Base-by-base conservation (phyloP, 768 basidiomycete genomes). In the Podaxis mareebaensis region DNA sequence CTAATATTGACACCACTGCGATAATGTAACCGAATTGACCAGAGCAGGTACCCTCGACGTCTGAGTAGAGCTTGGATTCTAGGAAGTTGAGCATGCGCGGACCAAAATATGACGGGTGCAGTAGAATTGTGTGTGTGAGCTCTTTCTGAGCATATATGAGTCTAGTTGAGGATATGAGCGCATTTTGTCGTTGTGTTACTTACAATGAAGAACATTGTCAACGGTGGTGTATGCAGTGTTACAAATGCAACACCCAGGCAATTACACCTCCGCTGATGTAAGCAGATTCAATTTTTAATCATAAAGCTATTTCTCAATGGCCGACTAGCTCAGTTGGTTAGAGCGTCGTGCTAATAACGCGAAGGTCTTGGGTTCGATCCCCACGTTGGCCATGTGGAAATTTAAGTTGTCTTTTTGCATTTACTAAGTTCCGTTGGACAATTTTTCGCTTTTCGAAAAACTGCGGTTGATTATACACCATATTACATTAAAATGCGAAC, bases 51-150 rank as follows among this genome's bases (percentile, higher is more conserved):
- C 97, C 97, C 73, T 99, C 96, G 65, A 98, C 96, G 73, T 97
- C 95, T 15, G 93, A 87, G 71, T 97, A 95, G 30, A 99, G 85
- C 75, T 97, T 96, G 58, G 89, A 89, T 74, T 94, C 89, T 59
- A 99, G 86, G 78, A 94, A 96, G 67, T 92, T 90, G 64, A 93
- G 86, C 88, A 98, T 95, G 66, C 93, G 90, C 10, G 96, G 93
- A 7, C 96, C 96, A 73, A 99, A 99, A 77, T 97, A 99, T 17
- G 96, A 98, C 26, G 97, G 97, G 73, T 99, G 96, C 26, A 99
- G 85, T 40, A 96, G 87, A 72, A 99, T 97, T 4, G 95, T 96
- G 74, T 99, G 95, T n/a, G 92, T 93, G 8, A 99, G 85, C 74
- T 96, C 92, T 85, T 97, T 96, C 96, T 99, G 69, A 55, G 60